These are phyloP conservation scores for Fusarium transvaalense DNA, from an alignment of 2,329 filamentous ascomycete genomes.

Conservation along the genomic window DNA sequence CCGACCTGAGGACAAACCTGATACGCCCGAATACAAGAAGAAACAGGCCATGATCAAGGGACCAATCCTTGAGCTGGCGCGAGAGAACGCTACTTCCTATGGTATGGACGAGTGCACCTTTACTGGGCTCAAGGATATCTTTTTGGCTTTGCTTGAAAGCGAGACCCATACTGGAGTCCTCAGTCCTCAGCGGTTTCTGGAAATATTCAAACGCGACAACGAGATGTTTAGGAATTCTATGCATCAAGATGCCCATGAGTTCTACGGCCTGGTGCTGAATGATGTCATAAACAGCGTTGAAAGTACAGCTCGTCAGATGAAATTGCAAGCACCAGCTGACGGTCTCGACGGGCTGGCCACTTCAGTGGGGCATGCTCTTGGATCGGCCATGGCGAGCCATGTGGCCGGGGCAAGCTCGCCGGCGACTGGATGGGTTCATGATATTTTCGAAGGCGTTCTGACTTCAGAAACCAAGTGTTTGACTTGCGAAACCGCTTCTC, in stretches of 20 bases:
- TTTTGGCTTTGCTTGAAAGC: conserved; percentile 87
- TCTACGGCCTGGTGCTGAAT: conserved; percentile 94
- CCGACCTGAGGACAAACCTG: conserved; percentile 90
- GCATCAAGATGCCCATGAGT: conserved; percentile 99
- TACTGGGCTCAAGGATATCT: conserved; percentile 95
- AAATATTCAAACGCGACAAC: conserved; percentile 93
- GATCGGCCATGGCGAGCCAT: conserved; percentile 53
- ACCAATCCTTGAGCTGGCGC: conserved; percentile 85
- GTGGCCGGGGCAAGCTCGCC: conserved; percentile 65
- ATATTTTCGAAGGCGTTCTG: conserved; percentile 93
- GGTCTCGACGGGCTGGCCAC: conserved; percentile 60
- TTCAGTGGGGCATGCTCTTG: conserved; percentile 60
- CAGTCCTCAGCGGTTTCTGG: conserved; percentile 91
- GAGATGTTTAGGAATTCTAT: conserved; percentile 97
- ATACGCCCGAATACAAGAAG: conserved; percentile 98
- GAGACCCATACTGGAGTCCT: conserved; percentile 87
- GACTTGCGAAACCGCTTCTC: conserved; percentile 95
- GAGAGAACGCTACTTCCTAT: conserved; percentile 83
- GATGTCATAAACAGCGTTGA: conserved; percentile 96
- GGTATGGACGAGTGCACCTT: conserved; percentile 97
- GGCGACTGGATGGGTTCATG: conserved; percentile 90
- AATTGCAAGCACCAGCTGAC: conserved; percentile 50
- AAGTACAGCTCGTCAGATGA: conserved; percentile 78
- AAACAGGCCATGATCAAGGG: conserved; percentile 91
- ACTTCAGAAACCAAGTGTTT: conserved; percentile 97